Percentiles rank a stretch among this genome's conserved stretches.
phyloP scores from a whole-genome alignment of 495 filamentous ascomycete species.

The Trichodelitschia bisporula region DNA sequence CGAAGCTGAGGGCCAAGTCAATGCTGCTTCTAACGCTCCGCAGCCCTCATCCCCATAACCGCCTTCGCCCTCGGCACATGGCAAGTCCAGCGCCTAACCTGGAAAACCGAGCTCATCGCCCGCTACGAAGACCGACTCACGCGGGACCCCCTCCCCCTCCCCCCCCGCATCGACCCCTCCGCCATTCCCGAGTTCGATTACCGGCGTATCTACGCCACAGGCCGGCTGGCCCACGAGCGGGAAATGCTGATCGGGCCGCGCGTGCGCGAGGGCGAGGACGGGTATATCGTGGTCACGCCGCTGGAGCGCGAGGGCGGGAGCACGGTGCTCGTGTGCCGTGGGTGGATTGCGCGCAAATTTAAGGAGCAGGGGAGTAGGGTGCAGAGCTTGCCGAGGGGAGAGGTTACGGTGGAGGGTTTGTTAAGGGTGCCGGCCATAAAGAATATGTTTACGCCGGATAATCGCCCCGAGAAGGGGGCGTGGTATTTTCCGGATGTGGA shows the following conservation, averaged over 20 bases:
- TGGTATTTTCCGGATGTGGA: constrained; percentile 90
- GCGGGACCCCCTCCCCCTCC: constrained; percentile 64
- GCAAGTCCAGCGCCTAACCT: constrained; percentile 81
- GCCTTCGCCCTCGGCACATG: constrained; percentile 78
- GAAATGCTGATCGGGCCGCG: constrained; percentile 93
- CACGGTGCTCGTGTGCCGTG: constrained; percentile 66
- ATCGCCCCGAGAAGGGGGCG: constrained; percentile 52
- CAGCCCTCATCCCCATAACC: constrained; percentile 73
- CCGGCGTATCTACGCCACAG: constrained; percentile 56
- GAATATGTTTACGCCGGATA: constrained; percentile 90
- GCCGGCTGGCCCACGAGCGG: constrained; percentile 55
- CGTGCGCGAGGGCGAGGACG: constrained; percentile 67
- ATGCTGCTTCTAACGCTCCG: constrained; percentile 3
- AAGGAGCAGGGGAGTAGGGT: constrained; percentile 32
- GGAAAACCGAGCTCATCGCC: constrained; percentile 83
- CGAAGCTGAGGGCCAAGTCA: neutral
- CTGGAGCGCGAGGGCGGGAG: constrained; percentile 42
- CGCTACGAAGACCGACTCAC: constrained; percentile 75
- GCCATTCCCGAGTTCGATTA: constrained; percentile 81
- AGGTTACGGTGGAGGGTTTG: constrained; percentile 60
- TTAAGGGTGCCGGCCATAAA: constrained; percentile 74
- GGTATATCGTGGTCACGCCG: constrained; percentile 76
- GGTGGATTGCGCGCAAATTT: constrained; percentile 62
- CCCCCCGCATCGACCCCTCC: constrained; percentile 50
- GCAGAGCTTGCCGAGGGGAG: constrained; percentile 33